Percentiles rank a stretch among this genome's conserved stretches.
phyloP scores from a whole-genome alignment of 345 rosid species.

The sweet orange (Citrus sinensis) region DNA sequence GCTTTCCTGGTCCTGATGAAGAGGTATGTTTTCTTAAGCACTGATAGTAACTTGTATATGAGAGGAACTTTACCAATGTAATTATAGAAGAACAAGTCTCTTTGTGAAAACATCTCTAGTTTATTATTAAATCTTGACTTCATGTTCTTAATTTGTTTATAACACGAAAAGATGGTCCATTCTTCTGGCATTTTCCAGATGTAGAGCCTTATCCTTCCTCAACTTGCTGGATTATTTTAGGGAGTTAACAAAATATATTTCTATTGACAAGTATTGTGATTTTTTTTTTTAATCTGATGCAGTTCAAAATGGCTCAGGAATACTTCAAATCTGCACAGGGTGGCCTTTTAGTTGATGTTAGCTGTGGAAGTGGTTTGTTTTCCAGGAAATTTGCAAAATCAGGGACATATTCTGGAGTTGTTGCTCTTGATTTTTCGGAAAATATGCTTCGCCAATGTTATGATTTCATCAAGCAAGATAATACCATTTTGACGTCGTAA shows the following conservation, averaged over 20 bases:
- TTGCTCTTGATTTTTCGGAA: conserved; percentile 95
- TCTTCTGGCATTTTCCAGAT: not conserved
- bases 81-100: not conserved
- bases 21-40: conserved; percentile 49
- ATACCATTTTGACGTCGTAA: conserved; percentile 37
- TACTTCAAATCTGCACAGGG: conserved; percentile 74
- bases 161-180: not conserved
- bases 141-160: not conserved
- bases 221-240: not conserved
- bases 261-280: not conserved
- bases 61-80: not conserved
- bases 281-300: conserved; percentile 27
- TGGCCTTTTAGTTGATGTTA: conserved; percentile 86
- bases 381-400: conserved; percentile 83
- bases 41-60: not conserved
- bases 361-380: conserved; percentile 95
- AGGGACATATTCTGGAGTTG: conserved; percentile 64
- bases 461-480: conserved; percentile 71
- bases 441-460: conserved; percentile 94
- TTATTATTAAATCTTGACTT: not conserved
- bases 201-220: not conserved
- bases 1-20: conserved; percentile 95
- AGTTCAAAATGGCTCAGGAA: conserved; percentile 95
- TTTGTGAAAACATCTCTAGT: not conserved
- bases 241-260: not conserved